A percentile compares a stretch with the other conserved stretches of the same genome.
Evolutionary conservation across 352 stramenopile species (phyloP).

Genomic region (Pythium dissotocum): DNA sequence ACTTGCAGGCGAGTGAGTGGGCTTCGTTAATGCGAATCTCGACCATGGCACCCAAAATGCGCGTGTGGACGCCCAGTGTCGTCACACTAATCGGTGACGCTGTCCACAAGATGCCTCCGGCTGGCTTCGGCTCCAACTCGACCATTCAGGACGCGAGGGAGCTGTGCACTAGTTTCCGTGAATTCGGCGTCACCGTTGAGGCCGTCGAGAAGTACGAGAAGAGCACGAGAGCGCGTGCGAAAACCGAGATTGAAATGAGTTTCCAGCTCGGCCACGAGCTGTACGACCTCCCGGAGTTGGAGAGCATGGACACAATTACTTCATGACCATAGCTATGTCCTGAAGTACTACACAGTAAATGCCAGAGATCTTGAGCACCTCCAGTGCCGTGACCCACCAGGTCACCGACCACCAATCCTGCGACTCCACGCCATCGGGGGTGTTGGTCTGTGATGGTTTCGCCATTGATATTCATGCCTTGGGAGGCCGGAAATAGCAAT

Average conservation of each 20-base stretch:
- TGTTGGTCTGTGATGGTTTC: no score
- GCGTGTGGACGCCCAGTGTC: slow-evolving; percentile 39
- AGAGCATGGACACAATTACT: slow-evolving; percentile 41
- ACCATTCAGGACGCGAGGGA: slow-evolving; percentile 45
- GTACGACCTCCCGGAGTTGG: slow-evolving; percentile 43
- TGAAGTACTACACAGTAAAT: no score
- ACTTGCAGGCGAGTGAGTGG: slow-evolving; percentile 45
- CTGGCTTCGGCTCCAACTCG: slow-evolving; percentile 59
- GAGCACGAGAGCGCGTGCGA: slow-evolving; percentile 49
- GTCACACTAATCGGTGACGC: slow-evolving; percentile 65
- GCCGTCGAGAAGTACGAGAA: slow-evolving; percentile 55
- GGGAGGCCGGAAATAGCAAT: no score
- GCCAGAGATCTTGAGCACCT: no score
- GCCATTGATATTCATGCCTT: no score
- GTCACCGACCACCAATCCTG: no score
- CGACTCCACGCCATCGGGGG: no score
- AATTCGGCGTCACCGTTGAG: slow-evolving; percentile 46
- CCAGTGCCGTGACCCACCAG: no score
- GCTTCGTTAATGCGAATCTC: slow-evolving; percentile 65
- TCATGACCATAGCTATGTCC: no score
- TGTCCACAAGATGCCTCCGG: slow-evolving; percentile 60
- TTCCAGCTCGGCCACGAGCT: slow-evolving; percentile 44
- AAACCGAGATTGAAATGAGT: slow-evolving; percentile 43
- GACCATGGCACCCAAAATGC: slow-evolving; percentile 53
- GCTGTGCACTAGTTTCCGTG: slow-evolving; percentile 34